Evolutionary conservation across 805 yeast genomes (phyloP).

Genomic region (Wickerhamiella nectarea): DNA sequence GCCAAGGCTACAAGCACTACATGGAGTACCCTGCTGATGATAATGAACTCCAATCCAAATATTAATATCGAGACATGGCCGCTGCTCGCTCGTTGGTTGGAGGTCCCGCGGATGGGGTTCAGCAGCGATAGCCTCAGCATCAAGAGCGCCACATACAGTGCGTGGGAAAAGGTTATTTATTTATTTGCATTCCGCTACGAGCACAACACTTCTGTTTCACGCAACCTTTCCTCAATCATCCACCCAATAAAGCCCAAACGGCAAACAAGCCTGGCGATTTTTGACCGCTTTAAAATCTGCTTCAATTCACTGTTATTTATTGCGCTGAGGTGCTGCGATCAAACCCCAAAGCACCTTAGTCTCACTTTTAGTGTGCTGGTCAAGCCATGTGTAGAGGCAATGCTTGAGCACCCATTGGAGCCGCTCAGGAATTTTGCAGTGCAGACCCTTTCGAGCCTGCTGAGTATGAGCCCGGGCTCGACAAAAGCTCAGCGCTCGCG

Average conservation of each 20-base stretch:
- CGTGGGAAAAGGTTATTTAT: conserved; percentile 13
- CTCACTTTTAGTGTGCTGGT: neutral
- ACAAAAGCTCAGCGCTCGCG: neutral
- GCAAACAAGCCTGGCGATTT: neutral
- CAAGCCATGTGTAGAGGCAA: neutral
- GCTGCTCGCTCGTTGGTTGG: conserved; percentile 12
- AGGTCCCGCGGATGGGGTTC: conserved; percentile 11
- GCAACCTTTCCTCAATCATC: conserved; percentile 7
- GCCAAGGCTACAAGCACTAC: conserved; percentile 5
- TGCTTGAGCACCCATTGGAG: conserved; percentile 1
- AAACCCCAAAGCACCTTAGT: neutral
- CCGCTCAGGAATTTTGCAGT: neutral
- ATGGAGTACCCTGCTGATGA: conserved; percentile 8
- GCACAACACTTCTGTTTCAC: conserved; percentile 6
- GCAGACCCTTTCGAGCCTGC: neutral
- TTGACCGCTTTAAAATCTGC: neutral
- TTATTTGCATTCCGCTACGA: conserved; percentile 10
- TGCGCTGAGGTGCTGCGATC: conserved; percentile 5
- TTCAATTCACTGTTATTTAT: conserved; percentile 2
- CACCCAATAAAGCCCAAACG: conserved; percentile 10
- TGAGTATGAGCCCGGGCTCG: neutral
- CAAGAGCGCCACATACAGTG: conserved; percentile 8
- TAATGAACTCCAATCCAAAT: conserved; percentile 3
- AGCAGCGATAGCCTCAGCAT: conserved; percentile 2
- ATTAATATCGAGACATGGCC: conserved; percentile 5